Conservation (phyloP, 202 grass and related monocot species). For the Eragrostis tef region DNA sequence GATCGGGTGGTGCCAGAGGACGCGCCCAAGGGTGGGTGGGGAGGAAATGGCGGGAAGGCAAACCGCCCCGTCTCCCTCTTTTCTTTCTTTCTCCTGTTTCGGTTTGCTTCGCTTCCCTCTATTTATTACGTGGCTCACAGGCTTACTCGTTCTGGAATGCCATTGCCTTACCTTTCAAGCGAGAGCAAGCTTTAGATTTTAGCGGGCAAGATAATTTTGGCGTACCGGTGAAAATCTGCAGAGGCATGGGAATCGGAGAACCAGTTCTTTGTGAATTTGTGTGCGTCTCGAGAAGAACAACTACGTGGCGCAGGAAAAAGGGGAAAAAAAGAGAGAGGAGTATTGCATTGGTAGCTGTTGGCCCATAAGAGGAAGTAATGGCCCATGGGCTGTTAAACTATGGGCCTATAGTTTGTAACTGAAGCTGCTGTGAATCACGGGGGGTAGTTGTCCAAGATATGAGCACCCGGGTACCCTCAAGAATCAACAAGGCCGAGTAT, state of each 20-base stretch:
- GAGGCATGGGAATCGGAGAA: too few relatives aligned
- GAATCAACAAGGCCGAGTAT: too few relatives aligned
- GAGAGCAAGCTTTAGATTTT: too few relatives aligned
- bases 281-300: background rate
- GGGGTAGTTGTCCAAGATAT: too few relatives aligned
- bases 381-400: background rate
- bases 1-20: constrained; percentile 30
- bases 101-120: background rate
- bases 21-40: constrained; percentile 35
- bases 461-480: too few relatives aligned
- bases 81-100: background rate
- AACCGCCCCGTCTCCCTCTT: background rate
- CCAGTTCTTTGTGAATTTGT: too few relatives aligned
- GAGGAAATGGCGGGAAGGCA: constrained; percentile 70
- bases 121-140: background rate
- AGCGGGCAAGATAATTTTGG: background rate
- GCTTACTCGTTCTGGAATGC: constrained; percentile 19
- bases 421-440: background rate
- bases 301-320: background rate
- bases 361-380: background rate
- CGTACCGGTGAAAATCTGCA: background rate
- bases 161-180: background rate
- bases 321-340: too few relatives aligned
- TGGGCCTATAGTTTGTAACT: background rate
- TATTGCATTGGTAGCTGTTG: too few relatives aligned